Percentiles rank a stretch among this genome's conserved stretches.
These are phyloP conservation scores for Trametes sp. DNA, from an alignment of 1,284 basidiomycete genomes.

Conservation along the genomic window DNA sequence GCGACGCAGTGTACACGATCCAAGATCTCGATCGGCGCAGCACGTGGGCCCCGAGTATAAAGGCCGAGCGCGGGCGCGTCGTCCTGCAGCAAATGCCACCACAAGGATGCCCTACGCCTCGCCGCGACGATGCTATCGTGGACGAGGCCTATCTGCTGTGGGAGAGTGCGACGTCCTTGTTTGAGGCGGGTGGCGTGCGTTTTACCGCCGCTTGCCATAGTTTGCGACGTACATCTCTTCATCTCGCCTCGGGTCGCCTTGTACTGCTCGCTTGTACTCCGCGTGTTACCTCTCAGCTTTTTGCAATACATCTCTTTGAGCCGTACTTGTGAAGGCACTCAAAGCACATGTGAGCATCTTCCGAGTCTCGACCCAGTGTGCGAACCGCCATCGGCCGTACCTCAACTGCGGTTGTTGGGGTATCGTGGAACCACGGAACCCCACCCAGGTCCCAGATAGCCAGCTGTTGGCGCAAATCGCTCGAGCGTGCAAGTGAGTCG, in stretches of 20 bases:
- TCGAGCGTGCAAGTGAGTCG: too few relatives aligned
- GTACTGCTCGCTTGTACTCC: not conserved
- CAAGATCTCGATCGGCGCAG: conserved; percentile 21
- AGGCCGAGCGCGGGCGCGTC: conserved; percentile 28
- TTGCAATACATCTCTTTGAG: not conserved
- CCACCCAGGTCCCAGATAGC: too few relatives aligned
- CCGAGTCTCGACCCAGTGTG: too few relatives aligned
- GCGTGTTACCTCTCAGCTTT: not conserved
- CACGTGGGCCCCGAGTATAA: conserved; percentile 23
- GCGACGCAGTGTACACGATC: conserved; percentile 13
- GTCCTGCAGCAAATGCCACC: conserved; percentile 23
- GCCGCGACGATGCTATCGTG: conserved; percentile 30
- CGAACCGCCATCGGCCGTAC: too few relatives aligned
- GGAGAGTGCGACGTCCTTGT: conserved; percentile 64
- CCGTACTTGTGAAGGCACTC: not conserved
- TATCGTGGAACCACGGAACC: too few relatives aligned
- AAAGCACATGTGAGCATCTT: not conserved
- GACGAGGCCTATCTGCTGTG: conserved; percentile 42
- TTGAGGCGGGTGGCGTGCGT: conserved; percentile 70
- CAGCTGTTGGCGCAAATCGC: too few relatives aligned
- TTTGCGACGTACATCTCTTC: conserved; percentile 63
- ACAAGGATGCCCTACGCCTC: conserved; percentile 40
- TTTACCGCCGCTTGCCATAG: conserved; percentile 72
- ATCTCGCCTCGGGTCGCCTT: not conserved
- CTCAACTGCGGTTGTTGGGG: too few relatives aligned